A percentile compares a stretch with the other conserved stretches of the same genome.
These are phyloP conservation scores for Acer negundo DNA, from an alignment of 345 rosid genomes.

Conservation along the genomic window DNA sequence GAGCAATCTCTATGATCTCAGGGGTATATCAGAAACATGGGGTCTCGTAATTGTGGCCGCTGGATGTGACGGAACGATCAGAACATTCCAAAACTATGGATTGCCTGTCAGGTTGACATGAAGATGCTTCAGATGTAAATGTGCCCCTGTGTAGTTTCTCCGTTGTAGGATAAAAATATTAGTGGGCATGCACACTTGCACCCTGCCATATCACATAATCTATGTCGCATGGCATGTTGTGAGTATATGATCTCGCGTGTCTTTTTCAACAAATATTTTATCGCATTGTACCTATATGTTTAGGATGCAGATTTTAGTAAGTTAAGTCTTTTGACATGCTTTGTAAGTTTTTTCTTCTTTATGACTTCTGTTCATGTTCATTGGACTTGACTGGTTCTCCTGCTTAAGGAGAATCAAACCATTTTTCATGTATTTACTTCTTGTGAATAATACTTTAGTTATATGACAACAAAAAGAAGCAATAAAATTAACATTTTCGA, in stretches of 20 bases:
- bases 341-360: background rate
- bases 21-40: slow-evolving; percentile 54
- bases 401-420: background rate
- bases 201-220: too few species aligned
- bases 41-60: slow-evolving; percentile 80
- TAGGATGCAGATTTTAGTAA: background rate
- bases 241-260: background rate
- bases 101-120: slow-evolving; percentile 41
- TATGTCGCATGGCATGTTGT: background rate
- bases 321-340: slow-evolving; percentile 8
- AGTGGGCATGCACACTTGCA: too few species aligned
- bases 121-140: background rate
- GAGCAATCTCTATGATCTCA: background rate
- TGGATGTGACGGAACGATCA: slow-evolving; percentile 68
- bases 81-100: slow-evolving; percentile 78
- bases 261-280: background rate
- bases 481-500: background rate
- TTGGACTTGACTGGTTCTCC: background rate
- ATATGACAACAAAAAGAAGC: background rate
- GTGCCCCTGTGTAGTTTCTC: background rate
- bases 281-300: background rate
- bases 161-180: too few species aligned
- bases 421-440: background rate
- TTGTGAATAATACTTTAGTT: slow-evolving; percentile 1
- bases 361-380: slow-evolving; percentile 1